Evolutionary conservation across 345 rosid genomes (phyloP).

Genomic region (Cardamine chenopodiifolia): DNA sequence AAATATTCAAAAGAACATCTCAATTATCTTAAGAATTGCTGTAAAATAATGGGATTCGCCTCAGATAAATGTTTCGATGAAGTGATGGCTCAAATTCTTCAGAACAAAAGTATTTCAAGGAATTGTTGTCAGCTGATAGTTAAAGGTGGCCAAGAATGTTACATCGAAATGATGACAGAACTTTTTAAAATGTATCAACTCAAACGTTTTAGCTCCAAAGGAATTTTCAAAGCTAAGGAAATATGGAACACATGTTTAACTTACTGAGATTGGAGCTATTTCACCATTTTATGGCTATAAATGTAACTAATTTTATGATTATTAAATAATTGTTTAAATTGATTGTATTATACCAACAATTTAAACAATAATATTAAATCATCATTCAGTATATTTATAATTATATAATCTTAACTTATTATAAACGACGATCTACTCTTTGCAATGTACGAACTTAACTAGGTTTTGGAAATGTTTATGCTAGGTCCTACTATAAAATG

Average conservation of each 20-base stretch:
- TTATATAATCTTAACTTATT: no score
- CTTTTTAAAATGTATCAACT: constrained; percentile 1
- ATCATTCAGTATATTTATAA: no score
- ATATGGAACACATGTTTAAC: constrained; percentile 18
- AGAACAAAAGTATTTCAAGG: neutral
- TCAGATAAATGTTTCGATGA: neutral
- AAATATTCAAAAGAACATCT: no score
- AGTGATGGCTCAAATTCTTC: neutral
- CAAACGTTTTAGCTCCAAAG: neutral
- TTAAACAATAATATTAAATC: neutral
- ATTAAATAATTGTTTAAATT: neutral
- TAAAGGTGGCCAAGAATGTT: constrained; percentile 17
- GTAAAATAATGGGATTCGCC: neutral
- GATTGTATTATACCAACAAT: constrained; percentile 8
- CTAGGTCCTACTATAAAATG: no score
- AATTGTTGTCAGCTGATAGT: constrained; percentile 13
- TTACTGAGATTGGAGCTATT: neutral
- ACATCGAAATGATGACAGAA: neutral
- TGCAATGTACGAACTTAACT: no score
- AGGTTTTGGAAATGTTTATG: no score
- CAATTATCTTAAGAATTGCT: neutral
- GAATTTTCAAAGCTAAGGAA: neutral
- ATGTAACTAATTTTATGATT: neutral
- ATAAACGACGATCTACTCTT: no score
- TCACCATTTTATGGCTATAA: constrained; percentile 19